These are phyloP conservation scores for Candida coleopterorum DNA, from an alignment of 805 yeast genomes.

Conservation along the genomic window DNA sequence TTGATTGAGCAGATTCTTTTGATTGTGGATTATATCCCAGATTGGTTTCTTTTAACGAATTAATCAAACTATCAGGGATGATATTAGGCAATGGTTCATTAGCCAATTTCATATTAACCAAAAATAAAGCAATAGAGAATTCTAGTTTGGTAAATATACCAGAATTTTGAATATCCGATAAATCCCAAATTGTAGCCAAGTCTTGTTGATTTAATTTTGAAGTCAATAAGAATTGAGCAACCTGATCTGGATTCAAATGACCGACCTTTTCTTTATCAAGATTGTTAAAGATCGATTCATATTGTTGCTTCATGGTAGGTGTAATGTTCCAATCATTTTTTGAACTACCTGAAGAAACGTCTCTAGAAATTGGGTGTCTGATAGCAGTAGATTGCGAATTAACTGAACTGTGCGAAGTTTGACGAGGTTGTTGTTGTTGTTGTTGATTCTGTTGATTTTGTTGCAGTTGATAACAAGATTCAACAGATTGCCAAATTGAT, in stretches of 20 bases:
- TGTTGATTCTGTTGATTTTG: conserved; percentile 16
- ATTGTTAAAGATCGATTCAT: conserved; percentile 71
- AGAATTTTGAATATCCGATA: conserved; percentile 82
- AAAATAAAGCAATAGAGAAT: conserved; percentile 89
- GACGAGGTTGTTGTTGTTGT: conserved; percentile 16
- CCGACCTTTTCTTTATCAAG: conserved; percentile 67
- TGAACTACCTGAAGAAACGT: conserved; percentile 14
- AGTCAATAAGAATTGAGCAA: conserved; percentile 84
- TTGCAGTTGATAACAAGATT: conserved; percentile 7
- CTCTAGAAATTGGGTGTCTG: conserved; percentile 19
- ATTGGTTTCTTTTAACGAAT: conserved; percentile 22
- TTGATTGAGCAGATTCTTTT: neutral
- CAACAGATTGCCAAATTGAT: conserved; percentile 34
- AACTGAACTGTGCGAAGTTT: conserved; percentile 27
- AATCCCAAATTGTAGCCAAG: conserved; percentile 90
- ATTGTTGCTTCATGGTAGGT: conserved; percentile 67
- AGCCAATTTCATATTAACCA: conserved; percentile 77
- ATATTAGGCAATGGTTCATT: conserved; percentile 77
- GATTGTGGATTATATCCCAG: neutral
- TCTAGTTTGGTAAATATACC: conserved; percentile 79
- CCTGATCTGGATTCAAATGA: conserved; percentile 65
- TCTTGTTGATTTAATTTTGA: conserved; percentile 82
- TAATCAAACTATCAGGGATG: conserved; percentile 62
- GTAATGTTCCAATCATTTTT: conserved; percentile 61
- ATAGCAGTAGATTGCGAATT: conserved; percentile 33